phyloP scores from a whole-genome alignment of 805 yeast species.

The Saturnispora mendoncae region DNA sequence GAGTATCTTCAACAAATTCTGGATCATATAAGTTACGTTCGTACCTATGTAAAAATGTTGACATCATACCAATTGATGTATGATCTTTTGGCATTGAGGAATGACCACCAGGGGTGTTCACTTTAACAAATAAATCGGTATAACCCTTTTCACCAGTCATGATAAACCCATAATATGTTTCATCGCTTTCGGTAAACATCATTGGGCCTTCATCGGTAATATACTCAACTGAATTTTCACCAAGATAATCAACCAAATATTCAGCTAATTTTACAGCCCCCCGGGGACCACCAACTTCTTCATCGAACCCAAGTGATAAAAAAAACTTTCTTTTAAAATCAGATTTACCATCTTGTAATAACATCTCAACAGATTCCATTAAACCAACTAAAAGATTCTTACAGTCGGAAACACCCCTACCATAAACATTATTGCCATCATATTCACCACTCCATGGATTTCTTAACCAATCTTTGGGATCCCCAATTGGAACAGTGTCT shows the following conservation, averaged over 20 bases:
- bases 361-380: conserved; percentile 48
- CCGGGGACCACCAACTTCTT: conserved; percentile 56
- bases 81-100: conserved; percentile 41
- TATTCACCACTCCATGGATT: conserved; percentile 32
- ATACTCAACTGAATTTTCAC: conserved; percentile 32
- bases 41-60: conserved; percentile 45
- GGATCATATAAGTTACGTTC: conserved; percentile 49
- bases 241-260: conserved; percentile 30
- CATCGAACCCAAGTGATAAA: conserved; percentile 70
- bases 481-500: conserved; percentile 41
- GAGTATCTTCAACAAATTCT: conserved; percentile 31
- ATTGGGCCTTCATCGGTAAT: conserved; percentile 36
- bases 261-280: conserved; percentile 45
- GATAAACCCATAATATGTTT: conserved; percentile 32
- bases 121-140: conserved; percentile 30
- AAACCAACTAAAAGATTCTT: conserved; percentile 35
- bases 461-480: conserved; percentile 31
- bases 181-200: conserved; percentile 30
- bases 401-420: conserved; percentile 34
- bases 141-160: conserved; percentile 42
- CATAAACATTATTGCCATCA: conserved; percentile 31
- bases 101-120: conserved; percentile 41
- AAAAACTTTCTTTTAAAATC: conserved; percentile 53
- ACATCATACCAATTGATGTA: conserved; percentile 38
- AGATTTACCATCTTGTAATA: conserved; percentile 38